Evolutionary conservation across 257 asterid species (phyloP).

Genomic region (Nicotiana tabacum): DNA sequence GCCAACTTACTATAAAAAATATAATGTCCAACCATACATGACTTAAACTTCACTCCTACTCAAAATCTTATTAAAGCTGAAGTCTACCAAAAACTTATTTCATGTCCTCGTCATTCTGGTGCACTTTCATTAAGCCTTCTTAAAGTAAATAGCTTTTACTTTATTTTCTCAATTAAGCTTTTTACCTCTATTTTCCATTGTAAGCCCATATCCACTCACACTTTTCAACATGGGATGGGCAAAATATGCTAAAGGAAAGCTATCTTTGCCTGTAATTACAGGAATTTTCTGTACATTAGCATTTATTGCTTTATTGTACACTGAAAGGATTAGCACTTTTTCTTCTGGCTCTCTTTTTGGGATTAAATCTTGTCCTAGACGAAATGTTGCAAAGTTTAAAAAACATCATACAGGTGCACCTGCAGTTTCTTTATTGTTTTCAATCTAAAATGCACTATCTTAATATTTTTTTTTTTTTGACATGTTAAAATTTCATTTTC

Average conservation of each 20-base stretch:
- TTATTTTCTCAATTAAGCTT: constrained; percentile 9
- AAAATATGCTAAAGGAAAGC: constrained; percentile 36
- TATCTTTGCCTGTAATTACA: constrained; percentile 45
- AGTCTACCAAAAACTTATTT: constrained; percentile 14
- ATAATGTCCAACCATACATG: constrained; percentile 14
- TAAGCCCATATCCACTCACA: neutral
- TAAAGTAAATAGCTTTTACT: neutral
- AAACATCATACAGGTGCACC: constrained; percentile 21
- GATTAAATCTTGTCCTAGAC: constrained; percentile 49
- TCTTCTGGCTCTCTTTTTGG: constrained; percentile 41
- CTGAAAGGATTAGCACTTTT: constrained; percentile 45
- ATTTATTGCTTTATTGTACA: constrained; percentile 47
- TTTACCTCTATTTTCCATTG: neutral
- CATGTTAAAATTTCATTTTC: neutral
- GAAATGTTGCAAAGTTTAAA: constrained; percentile 28
- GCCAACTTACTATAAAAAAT: neutral
- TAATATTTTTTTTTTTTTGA: neutral
- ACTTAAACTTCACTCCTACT: constrained; percentile 80
- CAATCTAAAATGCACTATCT: neutral
- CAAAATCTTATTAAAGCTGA: constrained; percentile 12
- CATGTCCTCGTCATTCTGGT: constrained; percentile 27
- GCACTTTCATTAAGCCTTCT: constrained; percentile 10
- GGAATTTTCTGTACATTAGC: constrained; percentile 41
- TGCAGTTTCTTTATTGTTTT: neutral
- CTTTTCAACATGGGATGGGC: constrained; percentile 40